Evolutionary conservation across 1,139 yeast species (phyloP).

Genomic region (Diutina ranongensis): DNA sequence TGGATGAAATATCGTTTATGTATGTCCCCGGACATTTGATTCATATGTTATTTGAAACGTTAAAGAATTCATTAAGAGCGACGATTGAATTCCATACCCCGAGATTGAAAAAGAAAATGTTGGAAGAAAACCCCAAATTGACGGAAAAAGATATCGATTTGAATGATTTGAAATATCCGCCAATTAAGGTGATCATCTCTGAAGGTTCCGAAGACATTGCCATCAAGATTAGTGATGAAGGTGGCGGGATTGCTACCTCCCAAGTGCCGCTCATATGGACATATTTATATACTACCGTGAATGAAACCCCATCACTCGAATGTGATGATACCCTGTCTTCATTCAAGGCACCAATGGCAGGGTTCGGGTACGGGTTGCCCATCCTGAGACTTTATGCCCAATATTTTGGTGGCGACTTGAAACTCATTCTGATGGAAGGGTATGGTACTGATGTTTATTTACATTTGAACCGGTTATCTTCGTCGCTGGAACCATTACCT

Average conservation of each 20-base stretch:
- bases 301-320: constrained; percentile 58
- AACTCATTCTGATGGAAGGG: constrained; percentile 84
- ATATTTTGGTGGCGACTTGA: constrained; percentile 86
- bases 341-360: constrained; percentile 88
- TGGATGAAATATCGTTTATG: constrained; percentile 59
- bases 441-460: constrained; percentile 89
- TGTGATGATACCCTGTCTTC: constrained; percentile 43
- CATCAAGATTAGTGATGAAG: constrained; percentile 87
- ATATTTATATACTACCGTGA: constrained; percentile 80
- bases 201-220: constrained; percentile 89
- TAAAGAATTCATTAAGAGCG: constrained; percentile 75
- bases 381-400: constrained; percentile 77
- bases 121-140: constrained; percentile 31
- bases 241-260: constrained; percentile 85
- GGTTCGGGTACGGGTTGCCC: constrained; percentile 87
- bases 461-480: constrained; percentile 53
- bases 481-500: constrained; percentile 37
- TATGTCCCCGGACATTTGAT: constrained; percentile 85
- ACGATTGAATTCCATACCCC: constrained; percentile 67
- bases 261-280: constrained; percentile 87
- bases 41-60: constrained; percentile 78
- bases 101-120: constrained; percentile 24
- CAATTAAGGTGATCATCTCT: constrained; percentile 80
- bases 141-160: constrained; percentile 35
- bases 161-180: constrained; percentile 65